Evolutionary conservation across 1,139 yeast genomes (phyloP), one percentile per base, ranked within the genome.

Genomic region (Taphrina pruni): DNA sequence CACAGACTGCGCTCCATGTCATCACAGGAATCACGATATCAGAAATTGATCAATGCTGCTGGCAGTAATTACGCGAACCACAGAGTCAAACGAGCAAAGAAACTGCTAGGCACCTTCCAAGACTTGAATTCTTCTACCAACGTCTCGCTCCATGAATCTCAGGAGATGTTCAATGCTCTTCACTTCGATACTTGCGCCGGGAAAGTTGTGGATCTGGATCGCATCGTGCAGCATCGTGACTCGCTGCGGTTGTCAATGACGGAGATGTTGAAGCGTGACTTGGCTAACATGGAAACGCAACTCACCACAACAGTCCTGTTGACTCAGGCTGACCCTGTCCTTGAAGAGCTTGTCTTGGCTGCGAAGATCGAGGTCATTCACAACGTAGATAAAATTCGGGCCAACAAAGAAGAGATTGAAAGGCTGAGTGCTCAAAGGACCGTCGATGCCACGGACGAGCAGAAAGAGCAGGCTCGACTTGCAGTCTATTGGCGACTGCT

Each of bases 141-240:
- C 4, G 5, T 39, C 21, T n/a, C 62, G 8, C 20, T 46, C 41
- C 51, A 46, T 14, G 54, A 45, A 26, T 38, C 41, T 21, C 51
- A 58, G 14, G 41, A 46, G 14, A 58, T 58, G 62, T 39, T 58
- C 17, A 45, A 20, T 45, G 62, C 62, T 36, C 54, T 26, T 17
- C 51, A 45, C 12, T 58, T 26, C 32, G 62, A 58, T 32, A 14
- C 26, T n/a, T 8, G 12, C 9, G 9, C 62, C 5, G 26, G 43
- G 26, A 21, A 14, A 32, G 54, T 9, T 21, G 54, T 58, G 21
- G 17, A 58, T 32, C 35, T 58, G 41, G 62, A 58, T 6, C 38
- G 62, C 11, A 26, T 58, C n/a, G 14, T 35, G 8, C 11, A 35
- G 62, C 54, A 58, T 35, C 38, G 62, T n/a, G 21, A 43, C 26